These are phyloP conservation scores for Entelexis paramagnoliae DNA, from an alignment of 1,139 yeast species.

Conservation along the genomic window DNA sequence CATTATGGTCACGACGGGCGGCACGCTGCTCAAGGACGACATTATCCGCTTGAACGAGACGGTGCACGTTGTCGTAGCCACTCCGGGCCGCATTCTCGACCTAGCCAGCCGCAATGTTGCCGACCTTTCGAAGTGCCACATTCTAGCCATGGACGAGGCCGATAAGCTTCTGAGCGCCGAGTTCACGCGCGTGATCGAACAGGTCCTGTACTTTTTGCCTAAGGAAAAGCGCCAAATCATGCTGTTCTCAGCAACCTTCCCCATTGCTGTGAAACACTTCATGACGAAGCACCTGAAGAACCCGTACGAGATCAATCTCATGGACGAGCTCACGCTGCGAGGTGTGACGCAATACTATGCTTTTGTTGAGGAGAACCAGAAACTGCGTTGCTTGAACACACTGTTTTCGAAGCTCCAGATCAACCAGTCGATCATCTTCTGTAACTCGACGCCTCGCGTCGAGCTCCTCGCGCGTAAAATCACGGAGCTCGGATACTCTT, in stretches of 20 bases:
- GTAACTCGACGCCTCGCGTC: constrained; percentile 93
- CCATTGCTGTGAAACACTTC: constrained; percentile 80
- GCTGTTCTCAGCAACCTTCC: constrained; percentile 92
- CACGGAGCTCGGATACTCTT: constrained; percentile 91
- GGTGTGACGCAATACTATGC: constrained; percentile 98
- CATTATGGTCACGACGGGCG: constrained; percentile 99
- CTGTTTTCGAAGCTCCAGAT: constrained; percentile 87
- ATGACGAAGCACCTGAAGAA: constrained; percentile 85
- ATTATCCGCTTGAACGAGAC: constrained; percentile 85
- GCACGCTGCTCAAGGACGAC: constrained; percentile 89
- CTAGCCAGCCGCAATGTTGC: constrained; percentile 82
- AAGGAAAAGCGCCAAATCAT: constrained; percentile 61
- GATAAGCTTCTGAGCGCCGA: constrained; percentile 92
- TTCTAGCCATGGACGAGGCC: constrained; percentile 97
- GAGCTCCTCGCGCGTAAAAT: constrained; percentile 91
- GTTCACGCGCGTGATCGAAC: constrained; percentile 79
- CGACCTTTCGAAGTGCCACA: constrained; percentile 74
- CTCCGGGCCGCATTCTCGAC: constrained; percentile 95
- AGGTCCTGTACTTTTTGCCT: constrained; percentile 76
- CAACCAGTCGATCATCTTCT: constrained; percentile 91
- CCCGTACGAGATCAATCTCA: constrained; percentile 90
- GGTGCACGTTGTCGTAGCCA: constrained; percentile 83
- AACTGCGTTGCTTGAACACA: constrained; percentile 89
- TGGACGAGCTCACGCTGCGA: constrained; percentile 93
- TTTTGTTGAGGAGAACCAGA: constrained; percentile 92